Percentiles rank a stretch among this genome's conserved stretches.
These are phyloP conservation scores for Solanum paucissectum DNA, from an alignment of 257 asterid species.

Conservation along the genomic window DNA sequence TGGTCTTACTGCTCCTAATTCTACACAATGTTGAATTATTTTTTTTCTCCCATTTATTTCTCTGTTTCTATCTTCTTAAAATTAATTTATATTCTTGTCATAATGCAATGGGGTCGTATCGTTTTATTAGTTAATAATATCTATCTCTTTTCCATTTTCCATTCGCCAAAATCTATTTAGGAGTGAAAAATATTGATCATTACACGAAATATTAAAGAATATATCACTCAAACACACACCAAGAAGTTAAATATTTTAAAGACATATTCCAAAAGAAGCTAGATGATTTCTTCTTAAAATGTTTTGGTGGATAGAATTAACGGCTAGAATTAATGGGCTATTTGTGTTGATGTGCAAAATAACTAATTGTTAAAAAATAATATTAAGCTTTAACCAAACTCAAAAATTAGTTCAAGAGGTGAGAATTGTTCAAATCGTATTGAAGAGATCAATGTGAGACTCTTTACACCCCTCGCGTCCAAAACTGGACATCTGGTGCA, in stretches of 20 bases:
- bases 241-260: not conserved
- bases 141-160: not conserved
- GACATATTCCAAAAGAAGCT: not conserved
- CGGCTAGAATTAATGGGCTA: not conserved
- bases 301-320: not conserved
- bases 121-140: not conserved
- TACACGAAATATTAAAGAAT: not conserved
- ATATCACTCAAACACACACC: not conserved
- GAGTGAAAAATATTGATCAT: not conserved
- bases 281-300: not conserved
- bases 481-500: not conserved
- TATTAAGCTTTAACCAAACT: not conserved
- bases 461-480: not conserved
- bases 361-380: not conserved
- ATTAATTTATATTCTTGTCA: not conserved
- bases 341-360: not conserved
- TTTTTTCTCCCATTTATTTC: not conserved
- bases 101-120: not conserved
- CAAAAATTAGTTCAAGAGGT: not conserved
- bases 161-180: not conserved
- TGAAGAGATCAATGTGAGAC: not conserved
- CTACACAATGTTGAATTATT: too few species aligned
- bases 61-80: not conserved
- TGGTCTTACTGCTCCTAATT: too few species aligned
- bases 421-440: not conserved